A percentile compares a stretch with the other conserved stretches of the same genome.
phyloP scores from a whole-genome alignment of 305 asterid species.

The Fraxinus albicans region DNA sequence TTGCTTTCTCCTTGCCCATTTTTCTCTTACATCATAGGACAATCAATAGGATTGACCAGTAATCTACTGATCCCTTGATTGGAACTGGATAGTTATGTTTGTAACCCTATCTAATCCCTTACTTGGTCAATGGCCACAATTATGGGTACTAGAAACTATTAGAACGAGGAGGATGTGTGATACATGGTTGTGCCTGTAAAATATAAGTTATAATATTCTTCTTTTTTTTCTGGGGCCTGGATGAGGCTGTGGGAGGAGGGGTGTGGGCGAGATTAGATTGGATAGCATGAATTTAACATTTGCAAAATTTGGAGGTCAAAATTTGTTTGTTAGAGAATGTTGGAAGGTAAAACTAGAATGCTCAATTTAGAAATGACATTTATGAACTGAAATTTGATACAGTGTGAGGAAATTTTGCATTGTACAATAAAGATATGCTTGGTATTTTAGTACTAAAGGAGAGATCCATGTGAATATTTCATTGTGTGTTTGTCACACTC shows the following conservation, averaged over 20 bases:
- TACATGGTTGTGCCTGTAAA: not conserved
- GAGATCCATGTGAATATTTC: not conserved
- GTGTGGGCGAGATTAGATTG: not conserved
- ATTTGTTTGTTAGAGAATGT: not conserved
- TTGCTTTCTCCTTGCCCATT: slow-evolving; percentile 25
- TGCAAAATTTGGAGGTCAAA: not conserved
- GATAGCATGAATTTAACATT: not conserved
- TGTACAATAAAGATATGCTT: not conserved
- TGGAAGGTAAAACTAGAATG: not conserved
- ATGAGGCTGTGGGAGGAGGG: not conserved
- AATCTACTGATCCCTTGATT: not conserved
- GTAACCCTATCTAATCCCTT: not conserved
- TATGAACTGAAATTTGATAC: not conserved
- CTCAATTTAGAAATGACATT: not conserved
- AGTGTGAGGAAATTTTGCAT: not conserved
- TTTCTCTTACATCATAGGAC: not conserved
- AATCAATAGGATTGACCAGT: not conserved
- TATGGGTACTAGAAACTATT: not conserved
- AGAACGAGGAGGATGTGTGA: not conserved
- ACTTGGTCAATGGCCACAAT: not conserved
- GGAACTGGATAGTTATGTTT: not conserved
- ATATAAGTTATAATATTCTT: not conserved
- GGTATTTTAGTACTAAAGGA: not conserved
- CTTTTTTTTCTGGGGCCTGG: not conserved
- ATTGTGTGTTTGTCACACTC: not conserved